Base-by-base conservation (phyloP, 305 asterid species). In the Fraxinus baroniana region DNA sequence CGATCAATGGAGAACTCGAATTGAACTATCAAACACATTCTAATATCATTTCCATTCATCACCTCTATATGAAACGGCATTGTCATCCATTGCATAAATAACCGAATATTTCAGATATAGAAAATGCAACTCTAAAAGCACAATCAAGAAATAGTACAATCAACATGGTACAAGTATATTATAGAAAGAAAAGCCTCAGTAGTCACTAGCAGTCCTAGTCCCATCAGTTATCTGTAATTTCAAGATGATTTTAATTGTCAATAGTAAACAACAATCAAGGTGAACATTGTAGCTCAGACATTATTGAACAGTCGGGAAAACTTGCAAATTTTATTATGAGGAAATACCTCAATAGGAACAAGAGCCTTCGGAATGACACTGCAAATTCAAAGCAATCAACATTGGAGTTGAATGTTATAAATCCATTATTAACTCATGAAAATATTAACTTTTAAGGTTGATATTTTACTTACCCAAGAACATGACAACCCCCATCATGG, bases 281-380 rank as follows among this genome's bases (percentile, higher is more conserved):
- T 26, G 30, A 62, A 82, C 64, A 64, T 46, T 73, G 46, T 39
- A 72, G 70, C 68, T 44, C 3, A 76, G 49, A 60, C 32, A 49
- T 74, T 15, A 17, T n/a, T 13, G 64, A 64, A 3, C 30, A 60
- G 30, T 60, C 6, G 36, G 68, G 33, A 46, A 6, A 33, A 76
- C 80, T 22, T 49, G 22, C 28, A 7, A 73, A 46, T 74, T 5
- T 2, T 20, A 32, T 32, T 39, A 70, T 20, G 81, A 78, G 73
- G 22, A 68, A 28, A 78, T 94, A 97, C 99, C 99, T 97, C 99
- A 83, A 92, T 81, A 64, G 98, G 98, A 80, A 94, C 96, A 24
- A 97, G 93, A 88, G 98, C 98, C 86, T 87, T 91, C 0, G 99
- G 99, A 74, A 97, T 97, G 77, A 97, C 95, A 89, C 98, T 97